Conservation (phyloP, 495 filamentous ascomycete species). For the Lasiosphaeriaceae sp. region DNA sequence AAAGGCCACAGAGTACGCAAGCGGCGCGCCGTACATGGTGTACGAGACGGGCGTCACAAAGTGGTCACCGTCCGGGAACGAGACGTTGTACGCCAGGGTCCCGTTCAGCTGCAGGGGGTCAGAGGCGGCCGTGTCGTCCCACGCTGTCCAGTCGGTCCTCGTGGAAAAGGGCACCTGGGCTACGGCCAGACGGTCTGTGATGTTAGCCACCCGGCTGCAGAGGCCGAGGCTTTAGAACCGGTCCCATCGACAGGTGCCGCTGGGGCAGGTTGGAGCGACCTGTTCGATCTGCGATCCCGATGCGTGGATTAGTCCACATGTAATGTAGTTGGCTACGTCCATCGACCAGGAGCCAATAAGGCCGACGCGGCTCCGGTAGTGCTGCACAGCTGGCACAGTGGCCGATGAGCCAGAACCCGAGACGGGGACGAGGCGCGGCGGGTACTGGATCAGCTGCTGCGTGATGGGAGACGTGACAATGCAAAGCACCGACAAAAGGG, state of each 20-base stretch:
- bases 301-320: not conserved
- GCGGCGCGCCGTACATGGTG: conserved; percentile 6
- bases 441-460: conserved; percentile 11
- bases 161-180: conserved; percentile 7
- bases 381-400: not conserved
- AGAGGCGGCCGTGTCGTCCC: not conserved
- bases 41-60: conserved; percentile 10
- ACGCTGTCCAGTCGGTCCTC: conserved; percentile 4
- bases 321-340: conserved; percentile 5
- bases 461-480: conserved; percentile 9
- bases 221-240: conserved; percentile 6
- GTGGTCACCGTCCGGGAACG: conserved; percentile 5
- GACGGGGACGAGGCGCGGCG: not conserved
- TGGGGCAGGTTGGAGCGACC: conserved; percentile 2
- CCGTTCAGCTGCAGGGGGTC: conserved; percentile 6
- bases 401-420: not conserved
- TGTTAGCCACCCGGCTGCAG: conserved; percentile 10
- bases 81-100: conserved; percentile 11
- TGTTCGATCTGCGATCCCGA: not conserved
- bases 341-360: conserved; percentile 4
- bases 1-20: conserved; percentile 4
- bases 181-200: conserved; percentile 7
- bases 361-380: conserved; percentile 8
- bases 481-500: conserved; percentile 1
- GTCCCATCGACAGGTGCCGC: conserved; percentile 3